Base-by-base conservation (phyloP, 202 grass and related monocot species). In the Setaria viridis region DNA sequence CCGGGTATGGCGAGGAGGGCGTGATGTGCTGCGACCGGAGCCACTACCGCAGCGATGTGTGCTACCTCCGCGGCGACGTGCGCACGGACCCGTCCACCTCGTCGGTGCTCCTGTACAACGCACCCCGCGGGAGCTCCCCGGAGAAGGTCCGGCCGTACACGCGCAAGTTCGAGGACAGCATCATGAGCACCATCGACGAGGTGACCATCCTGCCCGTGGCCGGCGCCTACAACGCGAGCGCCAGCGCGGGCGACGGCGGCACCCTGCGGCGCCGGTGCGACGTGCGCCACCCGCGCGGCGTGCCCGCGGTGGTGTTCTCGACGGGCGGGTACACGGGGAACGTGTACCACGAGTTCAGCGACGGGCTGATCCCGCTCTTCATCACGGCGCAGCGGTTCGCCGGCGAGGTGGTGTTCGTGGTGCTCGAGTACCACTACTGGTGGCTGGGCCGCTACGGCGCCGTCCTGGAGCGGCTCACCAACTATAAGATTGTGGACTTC, bases 251-350 rank as follows among this genome's bases (percentile, higher is more conserved):
- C 33, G 42, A 0, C 7, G 14, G 72, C 33, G 25, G 74, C 85
- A 48, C 7, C 21, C 47, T 88, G 48, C 85, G 65, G 0, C 77
- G 85, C 3, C 83, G 85, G 20, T 97, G 94, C 72, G 94, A 97
- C 77, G 90, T 94, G 50, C 86, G 90, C 11, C 94, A 97, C 90
- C 82, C 85, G 6, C 30, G 69, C 45, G 83, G 87, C 1, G 94
- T 94, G 6, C 84, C 94, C 0, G 94, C 88, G 4, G 90, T 97
- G 62, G 94, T 97, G 74, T 94, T 97, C 86, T 97, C 94, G 6
- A 97, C 94, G 70, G 94, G 94, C 67, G 94, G 94, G 67, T 97
- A 97, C 90, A 97, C 94, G 17, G 94, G 94, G 49, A 97, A 97
- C 89, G 74, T 97, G 87, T 97, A 97, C 83, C 94, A 97, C 62